phyloP scores from a whole-genome alignment of 192 early-diverging fungal species.

The Jimgerdemannia lactiflua region DNA sequence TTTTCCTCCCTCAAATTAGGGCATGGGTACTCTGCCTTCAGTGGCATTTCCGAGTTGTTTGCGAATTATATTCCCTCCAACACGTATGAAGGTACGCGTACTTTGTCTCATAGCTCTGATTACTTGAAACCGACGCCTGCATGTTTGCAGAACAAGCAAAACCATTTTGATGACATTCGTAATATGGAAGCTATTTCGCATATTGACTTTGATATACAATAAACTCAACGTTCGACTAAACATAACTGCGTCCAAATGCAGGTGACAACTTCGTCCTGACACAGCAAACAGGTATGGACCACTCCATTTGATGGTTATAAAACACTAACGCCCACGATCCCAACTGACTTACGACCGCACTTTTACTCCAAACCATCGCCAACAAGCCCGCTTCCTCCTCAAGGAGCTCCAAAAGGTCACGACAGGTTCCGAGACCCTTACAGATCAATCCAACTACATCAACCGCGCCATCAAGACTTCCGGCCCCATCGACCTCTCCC shows the following conservation, averaged over 20 bases:
- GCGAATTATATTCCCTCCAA: conserved; percentile 59
- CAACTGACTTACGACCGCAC: too few relatives aligned
- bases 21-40: conserved; percentile 72
- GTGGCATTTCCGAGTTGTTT: conserved; percentile 65
- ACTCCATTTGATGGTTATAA: too few relatives aligned
- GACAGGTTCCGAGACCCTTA: conserved; percentile 30
- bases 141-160: too few relatives aligned
- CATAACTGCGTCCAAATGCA: conserved; percentile 37
- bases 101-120: too few relatives aligned
- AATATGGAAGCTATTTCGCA: too few relatives aligned
- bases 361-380: too few relatives aligned
- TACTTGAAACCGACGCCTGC: too few relatives aligned
- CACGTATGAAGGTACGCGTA: conserved; percentile 4
- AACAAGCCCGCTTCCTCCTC: conserved; percentile 53
- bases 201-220: too few relatives aligned
- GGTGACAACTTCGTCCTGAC: conserved; percentile 66
- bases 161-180: too few relatives aligned
- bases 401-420: conserved; percentile 51
- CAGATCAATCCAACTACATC: conserved; percentile 32
- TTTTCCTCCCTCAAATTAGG: background rate
- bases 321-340: too few relatives aligned
- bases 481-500: conserved; percentile 6
- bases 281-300: conserved; percentile 72
- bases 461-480: too few relatives aligned
- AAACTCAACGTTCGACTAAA: background rate